Base-by-base conservation (phyloP, 371 early-diverging fungal species). In the Saksenaea vasiformis region DNA sequence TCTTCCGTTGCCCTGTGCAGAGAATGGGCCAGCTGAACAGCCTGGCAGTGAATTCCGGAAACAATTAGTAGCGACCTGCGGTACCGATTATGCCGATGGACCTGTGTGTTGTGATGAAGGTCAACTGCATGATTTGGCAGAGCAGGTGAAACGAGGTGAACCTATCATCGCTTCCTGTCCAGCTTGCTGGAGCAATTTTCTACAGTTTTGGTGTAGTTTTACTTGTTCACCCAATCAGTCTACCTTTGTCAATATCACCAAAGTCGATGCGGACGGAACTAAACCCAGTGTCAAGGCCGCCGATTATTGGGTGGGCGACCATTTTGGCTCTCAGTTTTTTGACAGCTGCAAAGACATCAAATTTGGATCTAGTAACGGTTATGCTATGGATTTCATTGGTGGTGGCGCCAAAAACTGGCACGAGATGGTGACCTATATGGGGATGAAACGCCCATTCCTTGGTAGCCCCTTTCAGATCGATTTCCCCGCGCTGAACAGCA, bases 321-420 rank as follows among this genome's bases (percentile, higher is more conserved):
- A 75, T 24, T 87, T 87, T 66, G 90, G 87, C 1, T 61, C 69
- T 0, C 87, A 85, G 35, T 88, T 92, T 56, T 92, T 72, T 58
- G 85, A 89, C 65, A 88, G 88, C 26, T 92, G 92, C 77, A 87
- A 89, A 64, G 90, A 91, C 39, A 84, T 92, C 69, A 89, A 90
- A 68, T 90, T 91, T 75, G 84, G 85, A 0, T 72, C 87, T 0
- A 82, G 80, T 26, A 91, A 91, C 68, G 84, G 84, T 0, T 89
- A 79, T 61, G 91, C 85, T 15, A 90, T 92, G 89, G 90, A 90
- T 31, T 78, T 92, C 22, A 88, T 90, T 58, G 92, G 90, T 9
- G 91, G 90, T 41, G 91, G 91, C 0, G 91, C 92, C 5, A 83
- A 79, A 54, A 81, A 87, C 58, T 88, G 87, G 79, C 77, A 78